phyloP scores from a whole-genome alignment of 2,329 filamentous ascomycete species.

The Colletotrichum coccodes region DNA sequence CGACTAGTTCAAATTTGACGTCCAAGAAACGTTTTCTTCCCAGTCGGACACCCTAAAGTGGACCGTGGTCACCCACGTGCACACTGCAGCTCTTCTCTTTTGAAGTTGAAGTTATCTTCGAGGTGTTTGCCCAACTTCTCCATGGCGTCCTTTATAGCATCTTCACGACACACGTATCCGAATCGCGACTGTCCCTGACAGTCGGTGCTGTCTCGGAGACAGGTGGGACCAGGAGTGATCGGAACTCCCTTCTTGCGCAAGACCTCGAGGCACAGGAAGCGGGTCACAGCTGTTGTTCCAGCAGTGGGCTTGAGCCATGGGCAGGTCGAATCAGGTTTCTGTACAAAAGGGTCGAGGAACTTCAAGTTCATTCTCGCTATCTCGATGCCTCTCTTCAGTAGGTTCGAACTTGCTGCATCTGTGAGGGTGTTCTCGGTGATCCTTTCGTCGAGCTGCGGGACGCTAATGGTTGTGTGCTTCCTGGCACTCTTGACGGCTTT shows the following conservation, averaged over 20 bases:
- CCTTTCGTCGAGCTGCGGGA: conserved; percentile 82
- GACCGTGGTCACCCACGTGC: too few species aligned
- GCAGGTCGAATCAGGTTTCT: conserved; percentile 70
- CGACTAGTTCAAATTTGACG: not conserved
- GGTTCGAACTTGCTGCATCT: conserved; percentile 47
- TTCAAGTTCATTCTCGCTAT: conserved; percentile 75
- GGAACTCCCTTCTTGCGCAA: conserved; percentile 76
- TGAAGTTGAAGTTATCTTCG: not conserved
- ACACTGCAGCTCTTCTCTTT: not conserved
- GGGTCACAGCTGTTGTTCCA: conserved; percentile 82
- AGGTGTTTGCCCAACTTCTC: conserved; percentile 57
- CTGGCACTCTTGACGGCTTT: conserved; percentile 71
- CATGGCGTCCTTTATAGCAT: conserved; percentile 74
- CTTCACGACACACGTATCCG: conserved; percentile 78
- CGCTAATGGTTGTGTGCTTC: conserved; percentile 88
- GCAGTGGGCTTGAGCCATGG: conserved; percentile 80
- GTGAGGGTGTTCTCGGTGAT: conserved; percentile 80
- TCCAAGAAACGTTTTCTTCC: not conserved
- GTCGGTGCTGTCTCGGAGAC: conserved; percentile 74
- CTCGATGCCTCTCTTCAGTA: conserved; percentile 68
- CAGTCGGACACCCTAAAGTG: too few species aligned
- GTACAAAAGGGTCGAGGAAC: conserved; percentile 73
- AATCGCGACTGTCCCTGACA: conserved; percentile 81
- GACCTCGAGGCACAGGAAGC: conserved; percentile 77
- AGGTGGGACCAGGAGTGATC: conserved; percentile 77